Percentiles rank a stretch among this genome's conserved stretches.
Evolutionary conservation across 106 monocot genomes (phyloP).

Genomic region (Dendrobium catenatum): DNA sequence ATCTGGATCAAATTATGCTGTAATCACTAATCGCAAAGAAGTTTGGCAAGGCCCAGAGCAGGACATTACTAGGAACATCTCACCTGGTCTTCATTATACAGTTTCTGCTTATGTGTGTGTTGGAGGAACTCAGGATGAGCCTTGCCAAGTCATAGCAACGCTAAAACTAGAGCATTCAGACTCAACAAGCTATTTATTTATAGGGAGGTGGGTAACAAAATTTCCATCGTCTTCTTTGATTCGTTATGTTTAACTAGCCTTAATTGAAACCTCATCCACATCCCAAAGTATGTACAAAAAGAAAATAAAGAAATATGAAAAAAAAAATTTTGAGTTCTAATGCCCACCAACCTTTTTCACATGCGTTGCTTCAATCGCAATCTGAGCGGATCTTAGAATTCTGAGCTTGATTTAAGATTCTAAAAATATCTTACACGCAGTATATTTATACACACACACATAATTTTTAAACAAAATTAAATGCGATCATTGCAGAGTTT

Average conservation of each 20-base stretch:
- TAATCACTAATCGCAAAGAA: conserved; percentile 31
- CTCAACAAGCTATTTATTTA: conserved; percentile 20
- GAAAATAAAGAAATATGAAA: no score
- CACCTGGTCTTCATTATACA: conserved; percentile 15
- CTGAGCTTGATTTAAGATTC: not conserved
- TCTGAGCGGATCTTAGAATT: no score
- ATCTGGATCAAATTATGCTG: conserved; percentile 28
- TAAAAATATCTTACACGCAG: no score
- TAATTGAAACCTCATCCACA: no score
- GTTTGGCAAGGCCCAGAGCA: conserved; percentile 49
- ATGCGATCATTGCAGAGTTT: conserved; percentile 15
- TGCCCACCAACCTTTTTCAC: no score
- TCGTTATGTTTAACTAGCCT: not conserved
- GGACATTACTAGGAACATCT: conserved; percentile 25
- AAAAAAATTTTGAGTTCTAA: no score
- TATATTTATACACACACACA: no score
- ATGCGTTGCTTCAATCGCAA: no score
- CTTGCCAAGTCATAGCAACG: conserved; percentile 29
- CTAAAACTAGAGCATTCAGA: conserved; percentile 27
- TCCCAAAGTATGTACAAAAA: no score
- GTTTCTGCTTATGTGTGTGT: conserved; percentile 28
- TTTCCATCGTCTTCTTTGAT: not conserved
- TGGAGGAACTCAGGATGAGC: conserved; percentile 13
- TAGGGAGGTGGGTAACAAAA: conserved; percentile 26
- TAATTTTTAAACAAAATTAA: not conserved